Evolutionary conservation across 768 basidiomycete species (phyloP), one percentile per base, ranked within the genome.

Genomic region (Leucocoprinus birnbaumii): DNA sequence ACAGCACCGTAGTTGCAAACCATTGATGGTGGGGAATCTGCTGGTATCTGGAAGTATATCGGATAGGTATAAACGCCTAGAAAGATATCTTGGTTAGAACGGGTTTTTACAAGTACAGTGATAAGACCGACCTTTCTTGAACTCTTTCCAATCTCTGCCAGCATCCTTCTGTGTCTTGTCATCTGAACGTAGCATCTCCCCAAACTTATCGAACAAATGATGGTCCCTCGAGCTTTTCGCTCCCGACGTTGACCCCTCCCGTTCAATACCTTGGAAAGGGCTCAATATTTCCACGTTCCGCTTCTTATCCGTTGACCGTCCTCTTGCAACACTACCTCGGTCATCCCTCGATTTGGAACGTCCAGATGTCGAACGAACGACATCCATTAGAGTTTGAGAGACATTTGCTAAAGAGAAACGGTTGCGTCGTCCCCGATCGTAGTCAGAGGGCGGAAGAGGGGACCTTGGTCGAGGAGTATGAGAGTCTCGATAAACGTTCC

Each of bases 1-100:
- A 97, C 84, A 2, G 83, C 79, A 8, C 94, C 96, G 60, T 82
- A 88, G 37, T 86, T 82, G 57, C 86, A 86, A 41, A 77, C 75
- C 58, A 95, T 74, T 0, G 86, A 84, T 2, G 96, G 91, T 2
- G 94, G 93, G 2, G 87, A 78, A 56, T 82, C 79, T 4, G 83
- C 76, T 0, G 96, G 92, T 53, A 99, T 85, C 16, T 85, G 77
- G 67, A 98, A 94, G 13, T 90, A 90, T 63, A 99, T 89, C 2
- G 96, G 96, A 69, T 93, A 98, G 16, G 88, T 92, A 67, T 98
- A 98, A 4, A 85, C 89, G 18, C 94, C 94, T 91, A 27, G 56
- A 19, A 47, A 35, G 21, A n/a, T 53, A 34, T 51, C 11, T 16
- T 51, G n/a, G 10, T 41, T 27, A 55, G 50, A 31, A n/a, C n/a